These are phyloP conservation scores for Trichoderma aggressivum DNA, from an alignment of 2,329 filamentous ascomycete genomes.

Conservation along the genomic window DNA sequence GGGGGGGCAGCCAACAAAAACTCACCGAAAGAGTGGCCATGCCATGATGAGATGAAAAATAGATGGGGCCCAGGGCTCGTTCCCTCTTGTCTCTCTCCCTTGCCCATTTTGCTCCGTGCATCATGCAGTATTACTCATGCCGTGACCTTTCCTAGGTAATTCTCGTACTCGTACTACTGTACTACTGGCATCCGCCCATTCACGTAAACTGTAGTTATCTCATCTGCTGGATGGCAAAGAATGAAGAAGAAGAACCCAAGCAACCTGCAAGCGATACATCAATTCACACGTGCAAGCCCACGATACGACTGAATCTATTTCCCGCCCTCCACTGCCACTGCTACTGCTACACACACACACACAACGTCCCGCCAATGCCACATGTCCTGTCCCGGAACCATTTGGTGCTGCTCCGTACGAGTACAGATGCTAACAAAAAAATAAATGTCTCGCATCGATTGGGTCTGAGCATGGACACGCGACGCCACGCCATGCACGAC, in stretches of 20 bases:
- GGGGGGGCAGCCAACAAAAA: background rate
- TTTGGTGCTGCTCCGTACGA: background rate
- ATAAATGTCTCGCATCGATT: constrained; percentile 7
- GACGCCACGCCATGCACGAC: constrained; percentile 15
- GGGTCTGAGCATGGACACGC: constrained; percentile 9
- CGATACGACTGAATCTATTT: background rate
- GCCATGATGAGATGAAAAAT: background rate
- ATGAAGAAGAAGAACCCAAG: background rate
- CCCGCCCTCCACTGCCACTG: background rate
- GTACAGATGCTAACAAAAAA: background rate
- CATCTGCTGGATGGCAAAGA: background rate
- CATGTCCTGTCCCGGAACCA: background rate
- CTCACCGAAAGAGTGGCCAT: background rate
- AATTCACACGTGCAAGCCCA: background rate
- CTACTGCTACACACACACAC: background rate
- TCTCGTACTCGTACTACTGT: background rate
- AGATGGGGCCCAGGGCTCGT: background rate
- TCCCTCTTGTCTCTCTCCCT: background rate
- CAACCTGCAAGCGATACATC: background rate
- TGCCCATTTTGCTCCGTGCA: background rate
- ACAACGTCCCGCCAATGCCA: background rate
- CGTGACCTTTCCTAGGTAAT: background rate
- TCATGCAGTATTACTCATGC: background rate
- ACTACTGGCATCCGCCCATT: background rate
- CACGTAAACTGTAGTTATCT: background rate